A percentile compares a stretch with the other conserved stretches of the same genome.
Evolutionary conservation across 805 yeast species (phyloP).

Genomic region (Sungouiella blattae): DNA sequence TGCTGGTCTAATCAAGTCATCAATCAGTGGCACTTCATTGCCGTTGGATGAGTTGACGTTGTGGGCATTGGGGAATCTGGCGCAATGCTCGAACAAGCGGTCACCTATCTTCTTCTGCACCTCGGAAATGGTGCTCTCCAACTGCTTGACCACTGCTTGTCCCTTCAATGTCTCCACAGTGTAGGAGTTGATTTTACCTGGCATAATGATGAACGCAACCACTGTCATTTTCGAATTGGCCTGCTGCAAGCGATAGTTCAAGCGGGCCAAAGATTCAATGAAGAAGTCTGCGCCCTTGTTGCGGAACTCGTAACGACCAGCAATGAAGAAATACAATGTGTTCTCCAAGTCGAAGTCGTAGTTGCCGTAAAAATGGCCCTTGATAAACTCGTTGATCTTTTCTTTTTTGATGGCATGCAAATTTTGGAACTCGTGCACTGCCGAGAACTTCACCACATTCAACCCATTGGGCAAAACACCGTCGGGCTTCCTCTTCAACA

Average conservation of each 20-base stretch:
- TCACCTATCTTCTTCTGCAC: conserved; percentile 84
- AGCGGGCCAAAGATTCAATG: conserved; percentile 87
- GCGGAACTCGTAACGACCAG: conserved; percentile 95
- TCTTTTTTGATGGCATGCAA: conserved; percentile 89
- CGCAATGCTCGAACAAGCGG: conserved; percentile 86
- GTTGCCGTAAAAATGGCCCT: conserved; percentile 97
- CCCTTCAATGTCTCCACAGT: conserved; percentile 95
- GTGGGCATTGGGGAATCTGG: conserved; percentile 53
- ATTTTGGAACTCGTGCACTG: conserved; percentile 97
- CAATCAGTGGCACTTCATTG: conserved; percentile 71
- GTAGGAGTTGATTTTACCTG: conserved; percentile 89
- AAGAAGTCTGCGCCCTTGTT: conserved; percentile 96
- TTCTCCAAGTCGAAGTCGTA: conserved; percentile 92
- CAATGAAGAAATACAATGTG: conserved; percentile 91
- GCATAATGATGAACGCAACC: conserved; percentile 97
- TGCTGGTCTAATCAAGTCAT: conserved; percentile 78
- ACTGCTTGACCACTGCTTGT: conserved; percentile 91
- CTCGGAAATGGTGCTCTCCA: conserved; percentile 84
- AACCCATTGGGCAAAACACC: conserved; percentile 97
- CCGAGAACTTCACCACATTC: conserved; percentile 92
- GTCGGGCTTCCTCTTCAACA: conserved; percentile 92
- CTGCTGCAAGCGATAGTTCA: conserved; percentile 82
- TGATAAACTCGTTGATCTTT: conserved; percentile 87
- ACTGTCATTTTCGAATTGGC: conserved; percentile 84
- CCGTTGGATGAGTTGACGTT: conserved; percentile 39